Base-by-base conservation (phyloP, 208 protist species). In the Trypanosoma melophagium region DNA sequence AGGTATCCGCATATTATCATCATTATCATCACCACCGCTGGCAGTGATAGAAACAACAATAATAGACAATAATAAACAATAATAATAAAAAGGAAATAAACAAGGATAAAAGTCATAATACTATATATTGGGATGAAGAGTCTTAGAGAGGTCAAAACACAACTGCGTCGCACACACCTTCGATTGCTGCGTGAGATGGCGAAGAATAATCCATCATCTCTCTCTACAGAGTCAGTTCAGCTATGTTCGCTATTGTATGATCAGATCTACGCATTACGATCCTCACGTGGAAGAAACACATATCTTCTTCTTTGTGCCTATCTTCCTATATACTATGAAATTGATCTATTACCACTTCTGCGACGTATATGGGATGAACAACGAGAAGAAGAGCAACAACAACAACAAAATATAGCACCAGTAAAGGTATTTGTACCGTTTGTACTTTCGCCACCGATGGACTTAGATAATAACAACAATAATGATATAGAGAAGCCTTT, bases 311-410 rank as follows among this genome's bases (percentile, higher is more conserved):
- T 93, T 3, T 84, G 85, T 50, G 77, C 75, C 2, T 93, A 90
- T 51, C 67, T 90, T 35, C 86, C 90, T 0, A 68, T 96, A 4
- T 91, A 77, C 64, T 96, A 89, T 54, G 90, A 96, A 57, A 74
- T 89, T 12, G 73, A 89, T 65, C 64, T 93, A 2, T 24, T 63
- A 8, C 85, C 83, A 12, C 77, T 93, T 22, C 60, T 95, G 67
- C 60, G 66, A 17, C 56, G 59, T n/a, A 49, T 95, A 31, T 92
- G 86, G 85, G 35, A 53, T 5, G 66, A 69, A 38, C 17, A 5
- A 17, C 42, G 31, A n/a, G n/a, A n/a, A n/a, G n/a, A n/a, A n/a
- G n/a, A n/a, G n/a, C n/a, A n/a, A n/a, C n/a, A n/a, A n/a, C n/a
- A n/a, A n/a, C n/a, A n/a, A n/a, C n/a, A n/a, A n/a, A n/a, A n/a